Base-by-base conservation (phyloP, 2,329 filamentous ascomycete species). In the Xylariaceae sp. region DNA sequence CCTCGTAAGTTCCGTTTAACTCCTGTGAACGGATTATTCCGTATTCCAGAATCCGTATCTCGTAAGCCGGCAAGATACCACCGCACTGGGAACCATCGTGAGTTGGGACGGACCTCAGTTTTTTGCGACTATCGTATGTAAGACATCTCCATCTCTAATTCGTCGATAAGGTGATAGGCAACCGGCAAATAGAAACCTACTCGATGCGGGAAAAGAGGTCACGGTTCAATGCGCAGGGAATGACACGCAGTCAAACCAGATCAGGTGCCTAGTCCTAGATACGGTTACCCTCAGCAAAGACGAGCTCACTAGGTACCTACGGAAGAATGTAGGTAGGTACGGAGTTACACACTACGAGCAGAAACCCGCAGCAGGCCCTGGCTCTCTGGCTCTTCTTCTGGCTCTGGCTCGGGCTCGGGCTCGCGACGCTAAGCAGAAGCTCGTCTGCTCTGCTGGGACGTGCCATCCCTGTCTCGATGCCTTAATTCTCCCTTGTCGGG, bases 171-270 rank as follows among this genome's bases (percentile, higher is more conserved):
- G 11, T 42, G 37, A 42, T 17, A n/a, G 42, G 9, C 13, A 45
- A n/a, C n/a, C 42, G 13, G 10, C 42, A 45, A 45, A 15, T 45
- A 4, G 13, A 13, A 13, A 9, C 3, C 9, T n/a, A n/a, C 13
- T 45, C 42, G 42, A 45, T 34, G n/a, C 17, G 51, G 53, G 56
- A 59, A 59, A 59, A 63, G 64, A 59, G 64, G 57, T 51, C 56
- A 65, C 68, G 9, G 47, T 30, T 47, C 15, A 49, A 15, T 17
- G 17, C 17, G 15, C 37, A n/a, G 63, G 66, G 66, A 67, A 70
- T 70, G 68, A 70, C 68, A 70, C 68, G 67, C 68, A 70, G 68
- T 68, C 60, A 62, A 65, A 44, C 15, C 67, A 64, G 67, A 67
- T 70, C 68, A 70, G 68, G 68, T 70, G 68, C 66, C 63, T 13